Evolutionary conservation across 805 yeast species (phyloP).

Genomic region (Ogataea glucozyma): DNA sequence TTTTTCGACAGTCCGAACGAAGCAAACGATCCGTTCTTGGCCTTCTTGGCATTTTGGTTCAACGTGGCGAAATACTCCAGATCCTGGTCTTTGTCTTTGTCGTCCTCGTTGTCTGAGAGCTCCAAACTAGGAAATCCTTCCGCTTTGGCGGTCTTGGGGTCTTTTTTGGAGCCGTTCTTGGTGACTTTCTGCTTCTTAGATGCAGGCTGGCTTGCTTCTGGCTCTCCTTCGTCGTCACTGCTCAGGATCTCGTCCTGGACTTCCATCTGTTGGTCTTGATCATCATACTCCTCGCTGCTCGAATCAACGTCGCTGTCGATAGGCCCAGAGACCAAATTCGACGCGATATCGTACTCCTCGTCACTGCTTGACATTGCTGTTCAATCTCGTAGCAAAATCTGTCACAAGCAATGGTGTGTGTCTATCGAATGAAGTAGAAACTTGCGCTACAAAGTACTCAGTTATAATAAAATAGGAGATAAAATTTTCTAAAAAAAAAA

Average conservation of each 20-base stretch:
- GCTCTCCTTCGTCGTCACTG: constrained; percentile 52
- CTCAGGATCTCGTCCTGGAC: constrained; percentile 55
- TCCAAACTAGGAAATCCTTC: constrained; percentile 45
- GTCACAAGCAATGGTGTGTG: no score
- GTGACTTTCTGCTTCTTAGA: constrained; percentile 35
- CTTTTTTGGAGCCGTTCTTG: constrained; percentile 17
- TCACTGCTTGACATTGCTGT: constrained; percentile 25
- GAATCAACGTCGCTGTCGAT: constrained; percentile 20
- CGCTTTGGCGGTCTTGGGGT: no score
- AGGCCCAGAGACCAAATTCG: constrained; percentile 51
- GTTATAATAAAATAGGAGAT: neutral
- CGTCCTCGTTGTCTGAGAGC: constrained; percentile 44
- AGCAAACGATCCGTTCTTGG: constrained; percentile 80
- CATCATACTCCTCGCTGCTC: constrained; percentile 22
- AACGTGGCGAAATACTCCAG: constrained; percentile 38
- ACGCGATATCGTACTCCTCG: constrained; percentile 62
- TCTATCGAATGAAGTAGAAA: no score
- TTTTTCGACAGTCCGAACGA: constrained; percentile 84
- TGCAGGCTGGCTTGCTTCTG: constrained; percentile 38
- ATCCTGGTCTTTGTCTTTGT: constrained; percentile 40
- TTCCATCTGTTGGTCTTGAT: constrained; percentile 32
- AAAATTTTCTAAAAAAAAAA: constrained; percentile 6
- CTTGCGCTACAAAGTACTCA: constrained; percentile 1
- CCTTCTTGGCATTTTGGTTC: constrained; percentile 49
- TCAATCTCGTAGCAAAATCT: neutral